Percentiles rank a stretch among this genome's conserved stretches.
phyloP scores from a whole-genome alignment of 768 basidiomycete species.

The Strobilomyces confusus region DNA sequence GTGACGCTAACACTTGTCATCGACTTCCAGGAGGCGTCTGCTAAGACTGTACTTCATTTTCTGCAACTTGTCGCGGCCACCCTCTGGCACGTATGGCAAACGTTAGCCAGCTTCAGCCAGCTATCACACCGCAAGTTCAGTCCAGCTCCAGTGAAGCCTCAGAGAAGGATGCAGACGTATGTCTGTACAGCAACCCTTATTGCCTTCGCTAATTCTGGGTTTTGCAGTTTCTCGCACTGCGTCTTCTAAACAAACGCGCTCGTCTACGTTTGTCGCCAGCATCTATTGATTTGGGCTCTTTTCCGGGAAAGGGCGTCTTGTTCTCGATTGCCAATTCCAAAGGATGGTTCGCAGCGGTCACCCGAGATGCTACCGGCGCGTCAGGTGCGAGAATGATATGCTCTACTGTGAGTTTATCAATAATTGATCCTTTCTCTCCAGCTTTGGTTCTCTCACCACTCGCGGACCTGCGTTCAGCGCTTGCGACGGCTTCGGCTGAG shows the following conservation, averaged over 20 bases:
- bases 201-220: constrained; percentile 3
- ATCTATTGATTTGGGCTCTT: constrained; percentile 39
- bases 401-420: neutral
- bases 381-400: constrained; percentile 33
- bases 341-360: constrained; percentile 70
- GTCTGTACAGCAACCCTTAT: neutral
- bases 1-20: neutral
- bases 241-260: constrained; percentile 53
- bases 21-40: neutral
- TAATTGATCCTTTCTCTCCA: constrained; percentile 22
- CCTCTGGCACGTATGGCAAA: constrained; percentile 22
- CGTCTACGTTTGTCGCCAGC: constrained; percentile 60
- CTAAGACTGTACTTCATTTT: neutral
- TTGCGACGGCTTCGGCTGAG: constrained; percentile 38
- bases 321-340: constrained; percentile 57
- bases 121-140: constrained; percentile 21
- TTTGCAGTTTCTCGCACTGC: constrained; percentile 36
- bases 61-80: neutral
- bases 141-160: constrained; percentile 20
- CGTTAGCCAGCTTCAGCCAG: constrained; percentile 31
- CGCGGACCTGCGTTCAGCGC: constrained; percentile 52
- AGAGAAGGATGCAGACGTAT: constrained; percentile 32
- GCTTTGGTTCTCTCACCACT: constrained; percentile 63
- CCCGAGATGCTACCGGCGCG: constrained; percentile 30
- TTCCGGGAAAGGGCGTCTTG: constrained; percentile 45